These are phyloP conservation scores for Epichloe gansuensis DNA, from an alignment of 2,329 filamentous ascomycete genomes.

Conservation along the genomic window DNA sequence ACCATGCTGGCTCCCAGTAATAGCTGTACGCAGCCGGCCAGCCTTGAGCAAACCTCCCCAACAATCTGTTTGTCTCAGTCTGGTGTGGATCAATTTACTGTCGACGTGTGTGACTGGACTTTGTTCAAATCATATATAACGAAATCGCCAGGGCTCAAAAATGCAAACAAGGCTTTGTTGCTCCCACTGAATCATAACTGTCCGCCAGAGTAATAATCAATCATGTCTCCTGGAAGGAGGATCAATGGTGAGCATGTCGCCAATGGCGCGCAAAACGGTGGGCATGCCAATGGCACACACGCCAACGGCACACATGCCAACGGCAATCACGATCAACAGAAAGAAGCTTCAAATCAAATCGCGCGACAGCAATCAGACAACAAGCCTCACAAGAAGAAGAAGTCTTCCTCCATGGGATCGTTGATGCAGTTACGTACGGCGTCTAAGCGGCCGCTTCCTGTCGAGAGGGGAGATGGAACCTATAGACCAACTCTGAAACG, in stretches of 20 bases:
- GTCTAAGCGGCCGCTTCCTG: conserved; percentile 50
- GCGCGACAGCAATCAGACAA: neutral
- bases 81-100: neutral
- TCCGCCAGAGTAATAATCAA: neutral
- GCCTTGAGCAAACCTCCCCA: too few relatives aligned
- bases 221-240: conserved; percentile 1
- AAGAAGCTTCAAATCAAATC: neutral
- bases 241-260: neutral
- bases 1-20: neutral
- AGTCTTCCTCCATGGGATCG: conserved; percentile 8
- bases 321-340: conserved; percentile 4
- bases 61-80: neutral
- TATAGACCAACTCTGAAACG: conserved; percentile 38
- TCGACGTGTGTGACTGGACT: neutral
- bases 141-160: neutral
- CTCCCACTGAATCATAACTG: neutral
- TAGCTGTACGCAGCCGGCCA: neutral
- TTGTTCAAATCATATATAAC: neutral
- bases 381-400: conserved; percentile 4
- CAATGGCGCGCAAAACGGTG: conserved; percentile 12
- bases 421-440: conserved; percentile 28
- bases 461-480: conserved; percentile 49
- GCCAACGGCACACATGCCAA: conserved; percentile 5
- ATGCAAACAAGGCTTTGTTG: neutral
- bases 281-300: conserved; percentile 10